Conservation (phyloP, 345 rosid genomes). For the Gossypium thurberi region DNA sequence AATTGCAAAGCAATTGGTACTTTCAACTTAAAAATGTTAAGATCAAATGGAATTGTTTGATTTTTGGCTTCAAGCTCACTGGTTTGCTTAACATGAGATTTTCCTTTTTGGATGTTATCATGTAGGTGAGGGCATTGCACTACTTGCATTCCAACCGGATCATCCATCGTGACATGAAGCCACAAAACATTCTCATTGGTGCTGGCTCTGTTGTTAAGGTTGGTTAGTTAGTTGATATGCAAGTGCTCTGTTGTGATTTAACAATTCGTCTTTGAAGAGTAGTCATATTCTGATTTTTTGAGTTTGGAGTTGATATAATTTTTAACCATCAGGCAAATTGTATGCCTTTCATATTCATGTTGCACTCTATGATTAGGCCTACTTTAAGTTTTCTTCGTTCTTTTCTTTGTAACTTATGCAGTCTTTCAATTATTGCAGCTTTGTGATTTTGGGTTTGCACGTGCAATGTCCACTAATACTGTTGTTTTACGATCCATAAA, state of each 20-base stretch:
- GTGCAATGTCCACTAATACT: conserved; percentile 96
- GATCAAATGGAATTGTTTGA: conserved; percentile 1
- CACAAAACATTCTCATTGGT: conserved; percentile 97
- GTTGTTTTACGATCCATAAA: conserved; percentile 93
- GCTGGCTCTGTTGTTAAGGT: conserved; percentile 95
- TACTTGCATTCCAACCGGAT: conserved; percentile 97
- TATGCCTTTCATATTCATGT: neutral
- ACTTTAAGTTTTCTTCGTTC: neutral
- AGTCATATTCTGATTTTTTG: conserved; percentile 5
- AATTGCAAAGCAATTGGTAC: conserved; percentile 95
- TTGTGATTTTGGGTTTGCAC: conserved; percentile 99
- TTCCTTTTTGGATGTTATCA: conserved; percentile 2
- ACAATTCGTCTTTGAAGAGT: neutral
- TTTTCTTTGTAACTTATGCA: conserved; percentile 1
- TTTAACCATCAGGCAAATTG: neutral
- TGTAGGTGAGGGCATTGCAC: conserved; percentile 86
- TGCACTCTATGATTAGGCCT: neutral
- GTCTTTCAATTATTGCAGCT: conserved; percentile 45
- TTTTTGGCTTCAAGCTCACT: conserved; percentile 6
- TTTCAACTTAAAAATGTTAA: conserved; percentile 8
- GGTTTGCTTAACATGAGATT: neutral
- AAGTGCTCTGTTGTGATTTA: neutral
- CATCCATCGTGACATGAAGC: conserved; percentile 98
- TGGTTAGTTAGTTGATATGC: conserved; percentile 5
- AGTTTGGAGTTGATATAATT: neutral